phyloP scores from a whole-genome alignment of 2,329 filamentous ascomycete genomes.

The Coniochaeta sp. region DNA sequence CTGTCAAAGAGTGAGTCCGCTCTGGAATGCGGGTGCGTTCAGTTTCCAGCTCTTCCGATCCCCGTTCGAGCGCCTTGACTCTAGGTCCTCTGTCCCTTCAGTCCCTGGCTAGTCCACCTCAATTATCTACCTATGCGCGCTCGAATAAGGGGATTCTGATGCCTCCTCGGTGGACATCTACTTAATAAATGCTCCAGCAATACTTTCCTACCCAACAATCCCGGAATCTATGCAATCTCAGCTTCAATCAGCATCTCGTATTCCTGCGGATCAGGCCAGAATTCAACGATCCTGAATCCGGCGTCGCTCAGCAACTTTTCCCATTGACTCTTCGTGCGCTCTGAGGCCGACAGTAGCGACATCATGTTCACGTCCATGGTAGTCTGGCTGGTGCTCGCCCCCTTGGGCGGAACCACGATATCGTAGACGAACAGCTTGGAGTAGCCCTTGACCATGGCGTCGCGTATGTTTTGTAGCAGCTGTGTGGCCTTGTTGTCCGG shows the following conservation, averaged over 20 bases:
- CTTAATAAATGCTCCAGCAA: no score
- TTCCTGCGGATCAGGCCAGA: constrained; percentile 4
- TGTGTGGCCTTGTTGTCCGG: constrained; percentile 23
- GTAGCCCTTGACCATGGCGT: constrained; percentile 28
- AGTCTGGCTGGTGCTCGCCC: constrained; percentile 20
- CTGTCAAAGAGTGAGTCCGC: no score
- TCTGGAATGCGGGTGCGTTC: no score
- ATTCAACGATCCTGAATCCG: constrained; percentile 17
- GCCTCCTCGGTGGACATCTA: no score
- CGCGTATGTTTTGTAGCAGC: constrained; percentile 22
- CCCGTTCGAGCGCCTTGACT: no score
- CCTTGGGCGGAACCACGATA: constrained; percentile 25
- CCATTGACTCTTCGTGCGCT: constrained; percentile 24
- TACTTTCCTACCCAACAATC: no score
- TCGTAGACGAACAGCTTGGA: constrained; percentile 30
- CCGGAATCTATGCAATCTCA: constrained; percentile 5
- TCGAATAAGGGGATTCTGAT: no score
- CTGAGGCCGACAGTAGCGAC: constrained; percentile 18
- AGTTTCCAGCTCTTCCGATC: no score
- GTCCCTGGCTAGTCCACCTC: no score
- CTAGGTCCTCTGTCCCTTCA: no score
- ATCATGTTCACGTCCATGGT: constrained; percentile 29
- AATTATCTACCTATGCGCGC: no score
- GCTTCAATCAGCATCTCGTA: constrained; percentile 11
- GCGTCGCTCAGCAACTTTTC: constrained; percentile 14